Evolutionary conservation across 805 yeast species (phyloP).

Genomic region (Candida chilensis): DNA sequence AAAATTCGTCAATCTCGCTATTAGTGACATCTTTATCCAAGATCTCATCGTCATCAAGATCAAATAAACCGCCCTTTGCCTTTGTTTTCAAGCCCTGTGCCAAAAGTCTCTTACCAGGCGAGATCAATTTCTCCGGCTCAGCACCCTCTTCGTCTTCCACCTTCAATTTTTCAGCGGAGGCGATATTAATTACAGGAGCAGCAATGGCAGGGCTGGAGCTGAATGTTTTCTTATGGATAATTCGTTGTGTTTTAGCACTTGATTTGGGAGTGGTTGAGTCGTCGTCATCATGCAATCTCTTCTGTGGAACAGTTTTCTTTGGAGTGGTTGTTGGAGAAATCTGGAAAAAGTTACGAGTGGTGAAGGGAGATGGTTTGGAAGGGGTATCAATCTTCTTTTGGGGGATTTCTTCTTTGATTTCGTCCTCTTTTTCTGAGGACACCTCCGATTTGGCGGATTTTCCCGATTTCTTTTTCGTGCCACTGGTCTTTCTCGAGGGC

Average conservation of each 20-base stretch:
- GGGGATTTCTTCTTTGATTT: conserved; percentile 3
- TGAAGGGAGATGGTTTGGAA: too few relatives aligned
- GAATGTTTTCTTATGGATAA: neutral
- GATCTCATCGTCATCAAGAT: neutral
- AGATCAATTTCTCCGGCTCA: too few relatives aligned
- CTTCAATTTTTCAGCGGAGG: too few relatives aligned
- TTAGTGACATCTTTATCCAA: neutral
- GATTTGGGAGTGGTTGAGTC: neutral
- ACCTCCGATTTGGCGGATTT: too few relatives aligned
- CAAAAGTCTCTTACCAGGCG: neutral
- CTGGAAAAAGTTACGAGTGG: conserved; percentile 14
- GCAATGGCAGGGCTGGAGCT: neutral
- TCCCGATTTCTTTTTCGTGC: too few relatives aligned
- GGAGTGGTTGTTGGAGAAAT: conserved; percentile 4
- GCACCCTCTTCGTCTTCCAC: too few relatives aligned
- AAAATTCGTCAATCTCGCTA: neutral
- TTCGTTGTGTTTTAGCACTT: neutral
- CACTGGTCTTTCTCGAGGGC: conserved; percentile 1
- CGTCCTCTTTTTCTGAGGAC: too few relatives aligned
- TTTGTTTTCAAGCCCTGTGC: too few relatives aligned
- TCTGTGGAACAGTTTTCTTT: neutral
- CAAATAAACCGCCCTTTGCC: neutral
- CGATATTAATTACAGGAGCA: too few relatives aligned
- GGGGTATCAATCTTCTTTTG: conserved; percentile 1
- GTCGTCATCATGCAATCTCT: neutral